These are phyloP conservation scores for Pestalotiopsis sp. DNA, from an alignment of 2,329 filamentous ascomycete species.

Conservation along the genomic window DNA sequence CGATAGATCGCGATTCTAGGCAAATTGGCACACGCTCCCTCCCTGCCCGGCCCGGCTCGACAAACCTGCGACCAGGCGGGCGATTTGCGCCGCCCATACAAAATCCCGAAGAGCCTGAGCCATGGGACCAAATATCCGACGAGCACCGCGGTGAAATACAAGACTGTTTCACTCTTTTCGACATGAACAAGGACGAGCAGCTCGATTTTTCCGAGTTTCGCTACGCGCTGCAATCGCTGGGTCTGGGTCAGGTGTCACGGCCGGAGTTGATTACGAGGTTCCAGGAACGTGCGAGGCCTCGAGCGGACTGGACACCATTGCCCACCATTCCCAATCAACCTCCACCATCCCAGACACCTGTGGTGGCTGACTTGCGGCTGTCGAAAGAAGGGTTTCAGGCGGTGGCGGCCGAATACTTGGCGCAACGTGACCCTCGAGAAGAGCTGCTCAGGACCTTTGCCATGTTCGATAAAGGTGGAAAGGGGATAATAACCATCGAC, in stretches of 20 bases:
- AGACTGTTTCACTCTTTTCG: constrained; percentile 85
- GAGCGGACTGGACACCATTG: constrained; percentile 56
- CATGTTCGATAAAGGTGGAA: constrained; percentile 90
- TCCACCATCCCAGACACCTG: constrained; percentile 53
- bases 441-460: constrained; percentile 91
- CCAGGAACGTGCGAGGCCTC: constrained; percentile 76
- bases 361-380: constrained; percentile 71
- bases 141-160: constrained; percentile 64
- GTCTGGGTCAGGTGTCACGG: constrained; percentile 83
- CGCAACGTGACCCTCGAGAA: constrained; percentile 82
- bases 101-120: constrained; percentile 30
- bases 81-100: constrained; percentile 32
- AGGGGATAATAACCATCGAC: constrained; percentile 86
- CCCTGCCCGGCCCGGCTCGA: constrained; percentile 24
- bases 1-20: constrained; percentile 13
- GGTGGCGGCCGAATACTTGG: constrained; percentile 79
- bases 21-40: constrained; percentile 23
- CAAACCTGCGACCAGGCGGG: constrained; percentile 25
- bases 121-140: constrained; percentile 65
- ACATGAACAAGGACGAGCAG: constrained; percentile 90
- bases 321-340: constrained; percentile 44
- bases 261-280: constrained; percentile 81
- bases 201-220: constrained; percentile 99
- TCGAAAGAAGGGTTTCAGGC: constrained; percentile 73
- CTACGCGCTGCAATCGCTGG: constrained; percentile 92